Conservation (phyloP, 2,329 filamentous ascomycete genomes). For the Aspergillus tanneri region DNA sequence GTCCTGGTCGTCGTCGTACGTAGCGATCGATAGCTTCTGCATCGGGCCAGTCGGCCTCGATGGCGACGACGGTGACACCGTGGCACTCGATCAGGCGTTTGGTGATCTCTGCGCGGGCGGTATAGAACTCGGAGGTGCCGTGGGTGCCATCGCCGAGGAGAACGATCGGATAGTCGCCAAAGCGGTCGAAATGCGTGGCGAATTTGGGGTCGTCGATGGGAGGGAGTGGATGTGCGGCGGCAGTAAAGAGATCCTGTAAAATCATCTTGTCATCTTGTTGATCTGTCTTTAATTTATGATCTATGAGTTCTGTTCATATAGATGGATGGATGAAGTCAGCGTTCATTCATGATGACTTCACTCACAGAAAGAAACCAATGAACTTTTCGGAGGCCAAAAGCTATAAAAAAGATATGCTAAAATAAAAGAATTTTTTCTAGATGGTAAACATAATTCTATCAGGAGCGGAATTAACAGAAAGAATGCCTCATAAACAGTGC, state of each 20-base stretch:
- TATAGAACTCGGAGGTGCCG: slow-evolving; percentile 58
- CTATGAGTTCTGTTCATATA: too few species aligned
- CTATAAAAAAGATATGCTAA: too few species aligned
- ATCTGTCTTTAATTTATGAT: too few species aligned
- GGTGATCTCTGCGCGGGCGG: slow-evolving; percentile 53
- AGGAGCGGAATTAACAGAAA: too few species aligned
- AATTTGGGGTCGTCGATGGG: slow-evolving; percentile 38
- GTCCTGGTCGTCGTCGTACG: slow-evolving; percentile 47
- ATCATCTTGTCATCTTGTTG: too few species aligned
- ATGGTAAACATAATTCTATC: too few species aligned
- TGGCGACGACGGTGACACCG: slow-evolving; percentile 52
- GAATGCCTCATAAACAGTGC: too few species aligned
- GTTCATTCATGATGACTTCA: too few species aligned
- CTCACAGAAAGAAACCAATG: too few species aligned
- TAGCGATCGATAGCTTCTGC: slow-evolving; percentile 53
- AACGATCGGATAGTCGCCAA: slow-evolving; percentile 42
- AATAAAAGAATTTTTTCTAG: too few species aligned
- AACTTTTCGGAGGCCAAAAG: too few species aligned
- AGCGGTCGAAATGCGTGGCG: slow-evolving; percentile 43
- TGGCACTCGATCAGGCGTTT: slow-evolving; percentile 51
- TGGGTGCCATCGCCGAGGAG: slow-evolving; percentile 52
- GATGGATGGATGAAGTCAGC: too few species aligned
- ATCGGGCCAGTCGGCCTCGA: slow-evolving; percentile 58
- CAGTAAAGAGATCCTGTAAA: slow-evolving; percentile 36
- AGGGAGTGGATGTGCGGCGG: slow-evolving; percentile 40